Evolutionary conservation across 2,329 filamentous ascomycete genomes (phyloP).

Genomic region (Hypoxylon sp.): DNA sequence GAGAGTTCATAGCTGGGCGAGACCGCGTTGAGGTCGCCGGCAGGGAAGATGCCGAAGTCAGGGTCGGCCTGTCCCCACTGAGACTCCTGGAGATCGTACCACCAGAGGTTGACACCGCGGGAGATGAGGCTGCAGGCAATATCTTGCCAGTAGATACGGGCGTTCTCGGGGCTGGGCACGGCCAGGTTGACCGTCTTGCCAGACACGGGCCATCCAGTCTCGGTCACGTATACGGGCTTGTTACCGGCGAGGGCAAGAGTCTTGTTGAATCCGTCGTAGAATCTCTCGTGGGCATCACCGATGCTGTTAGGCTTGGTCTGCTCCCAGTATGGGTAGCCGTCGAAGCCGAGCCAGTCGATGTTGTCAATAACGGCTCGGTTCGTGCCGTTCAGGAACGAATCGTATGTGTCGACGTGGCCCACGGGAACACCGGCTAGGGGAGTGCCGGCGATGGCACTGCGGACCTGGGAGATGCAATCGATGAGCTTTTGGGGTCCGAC

Average conservation of each 20-base stretch:
- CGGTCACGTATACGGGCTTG: slow-evolving; percentile 64
- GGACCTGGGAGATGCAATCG: slow-evolving; percentile 70
- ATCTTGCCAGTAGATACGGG: slow-evolving; percentile 56
- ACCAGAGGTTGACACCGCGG: slow-evolving; percentile 55
- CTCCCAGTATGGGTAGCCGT: slow-evolving; percentile 70
- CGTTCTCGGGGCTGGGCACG: slow-evolving; percentile 64
- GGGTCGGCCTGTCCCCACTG: slow-evolving; percentile 54
- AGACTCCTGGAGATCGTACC: slow-evolving; percentile 57
- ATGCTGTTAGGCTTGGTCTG: slow-evolving; percentile 59
- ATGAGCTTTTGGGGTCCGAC: slow-evolving; percentile 63
- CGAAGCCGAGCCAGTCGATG: slow-evolving; percentile 68
- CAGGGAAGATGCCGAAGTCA: slow-evolving; percentile 57
- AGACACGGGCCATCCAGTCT: slow-evolving; percentile 70
- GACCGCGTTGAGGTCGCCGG: slow-evolving; percentile 53
- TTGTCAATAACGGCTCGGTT: slow-evolving; percentile 66
- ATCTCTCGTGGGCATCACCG: slow-evolving; percentile 59
- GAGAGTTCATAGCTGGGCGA: slow-evolving; percentile 53
- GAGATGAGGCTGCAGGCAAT: slow-evolving; percentile 52
- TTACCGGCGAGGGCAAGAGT: slow-evolving; percentile 58
- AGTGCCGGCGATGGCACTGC: slow-evolving; percentile 62
- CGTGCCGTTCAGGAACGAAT: slow-evolving; percentile 63
- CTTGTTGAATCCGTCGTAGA: slow-evolving; percentile 59
- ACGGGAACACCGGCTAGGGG: slow-evolving; percentile 57
- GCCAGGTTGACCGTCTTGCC: slow-evolving; percentile 62
- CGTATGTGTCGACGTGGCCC: slow-evolving; percentile 72